These are phyloP conservation scores for Lindgomyces ingoldianus DNA, from an alignment of 495 filamentous ascomycete species.

Conservation along the genomic window DNA sequence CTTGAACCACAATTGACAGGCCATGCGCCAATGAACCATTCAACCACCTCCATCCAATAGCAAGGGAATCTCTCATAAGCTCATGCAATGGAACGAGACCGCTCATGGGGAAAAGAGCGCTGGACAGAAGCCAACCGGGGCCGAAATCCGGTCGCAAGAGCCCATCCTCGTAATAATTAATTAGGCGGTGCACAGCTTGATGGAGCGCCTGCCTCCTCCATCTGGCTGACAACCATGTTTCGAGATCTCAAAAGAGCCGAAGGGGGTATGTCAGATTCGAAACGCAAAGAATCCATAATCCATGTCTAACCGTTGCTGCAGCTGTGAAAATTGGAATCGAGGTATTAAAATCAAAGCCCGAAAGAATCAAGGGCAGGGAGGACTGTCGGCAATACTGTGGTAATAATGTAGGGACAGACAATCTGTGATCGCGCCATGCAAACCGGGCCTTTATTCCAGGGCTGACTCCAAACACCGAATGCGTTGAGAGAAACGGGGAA, in stretches of 20 bases:
- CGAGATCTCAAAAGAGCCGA: background rate
- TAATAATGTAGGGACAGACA: background rate
- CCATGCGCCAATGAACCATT: background rate
- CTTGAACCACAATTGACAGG: background rate
- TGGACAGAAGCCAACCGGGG: slow-evolving; percentile 25
- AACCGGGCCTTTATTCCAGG: too few species aligned
- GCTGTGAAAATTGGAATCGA: background rate
- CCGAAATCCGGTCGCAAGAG: slow-evolving; percentile 5
- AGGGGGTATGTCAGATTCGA: background rate
- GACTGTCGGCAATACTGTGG: background rate
- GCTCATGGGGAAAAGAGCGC: background rate
- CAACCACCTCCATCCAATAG: background rate
- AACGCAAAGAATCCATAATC: background rate
- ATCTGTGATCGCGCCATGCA: too few species aligned
- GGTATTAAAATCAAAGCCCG: slow-evolving; percentile 15
- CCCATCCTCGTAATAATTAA: background rate
- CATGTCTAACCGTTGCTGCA: slow-evolving; percentile 4
- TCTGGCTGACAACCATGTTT: slow-evolving; percentile 14
- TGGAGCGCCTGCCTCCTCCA: slow-evolving; percentile 43
- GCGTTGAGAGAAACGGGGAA: too few species aligned
- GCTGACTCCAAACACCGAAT: too few species aligned
- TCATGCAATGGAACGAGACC: slow-evolving; percentile 18
- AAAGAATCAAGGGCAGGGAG: background rate
- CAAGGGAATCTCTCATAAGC: slow-evolving; percentile 31
- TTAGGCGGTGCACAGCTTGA: slow-evolving; percentile 29